phyloP scores from a whole-genome alignment of 1,139 yeast genomes.

The Pichia kudriavzevii region DNA sequence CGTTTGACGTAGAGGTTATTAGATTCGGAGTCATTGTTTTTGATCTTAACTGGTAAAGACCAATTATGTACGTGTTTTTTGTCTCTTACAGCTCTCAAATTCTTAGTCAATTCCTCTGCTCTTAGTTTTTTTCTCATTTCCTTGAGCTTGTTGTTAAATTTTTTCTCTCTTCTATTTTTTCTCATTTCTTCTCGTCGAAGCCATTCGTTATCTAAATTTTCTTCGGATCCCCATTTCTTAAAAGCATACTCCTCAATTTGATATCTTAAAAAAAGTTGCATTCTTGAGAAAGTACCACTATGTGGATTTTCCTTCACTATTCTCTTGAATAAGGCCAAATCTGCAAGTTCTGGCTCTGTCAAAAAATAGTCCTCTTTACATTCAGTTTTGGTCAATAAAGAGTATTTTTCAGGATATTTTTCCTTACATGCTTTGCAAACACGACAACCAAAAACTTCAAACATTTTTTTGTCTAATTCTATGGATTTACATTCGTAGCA shows the following conservation, averaged over 20 bases:
- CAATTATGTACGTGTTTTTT: slow-evolving; percentile 71
- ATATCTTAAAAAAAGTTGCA: slow-evolving; percentile 84
- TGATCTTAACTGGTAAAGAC: slow-evolving; percentile 49
- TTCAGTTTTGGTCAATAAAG: slow-evolving; percentile 89
- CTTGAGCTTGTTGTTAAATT: slow-evolving; percentile 62
- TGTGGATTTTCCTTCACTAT: slow-evolving; percentile 93
- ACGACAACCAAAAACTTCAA: slow-evolving; percentile 57
- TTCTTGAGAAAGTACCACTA: slow-evolving; percentile 75
- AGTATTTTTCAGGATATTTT: slow-evolving; percentile 75
- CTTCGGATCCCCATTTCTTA: slow-evolving; percentile 92
- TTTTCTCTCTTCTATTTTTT: slow-evolving; percentile 67
- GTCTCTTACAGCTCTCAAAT: slow-evolving; percentile 38
- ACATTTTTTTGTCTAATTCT: slow-evolving; percentile 71
- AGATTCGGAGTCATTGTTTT: slow-evolving; percentile 26
- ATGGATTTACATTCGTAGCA: slow-evolving; percentile 76
- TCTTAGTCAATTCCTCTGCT: slow-evolving; percentile 81
- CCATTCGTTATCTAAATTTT: slow-evolving; percentile 88
- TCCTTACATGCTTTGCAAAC: slow-evolving; percentile 78
- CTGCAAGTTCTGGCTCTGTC: slow-evolving; percentile 88
- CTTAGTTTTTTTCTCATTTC: slow-evolving; percentile 89
- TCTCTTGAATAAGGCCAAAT: slow-evolving; percentile 57
- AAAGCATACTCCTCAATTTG: slow-evolving; percentile 91
- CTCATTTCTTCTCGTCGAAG: slow-evolving; percentile 70
- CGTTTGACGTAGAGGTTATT: slow-evolving; percentile 43
- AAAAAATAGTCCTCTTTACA: slow-evolving; percentile 85